These are phyloP conservation scores for Nigrospora sphaerica DNA, from an alignment of 2,329 filamentous ascomycete genomes.

Conservation along the genomic window DNA sequence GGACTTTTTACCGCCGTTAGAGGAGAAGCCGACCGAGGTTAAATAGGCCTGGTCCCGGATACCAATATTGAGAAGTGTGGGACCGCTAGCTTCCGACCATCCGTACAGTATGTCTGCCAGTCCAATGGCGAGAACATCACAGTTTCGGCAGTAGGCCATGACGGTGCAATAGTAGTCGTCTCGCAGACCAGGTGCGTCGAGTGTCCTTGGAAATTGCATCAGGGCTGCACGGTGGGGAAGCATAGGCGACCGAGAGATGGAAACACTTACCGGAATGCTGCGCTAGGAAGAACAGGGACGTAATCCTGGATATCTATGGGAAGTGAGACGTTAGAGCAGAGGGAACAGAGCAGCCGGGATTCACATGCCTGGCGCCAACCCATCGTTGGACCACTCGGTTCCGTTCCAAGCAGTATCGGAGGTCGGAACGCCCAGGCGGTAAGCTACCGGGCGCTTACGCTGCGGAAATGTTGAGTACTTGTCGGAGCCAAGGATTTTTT, in stretches of 20 bases:
- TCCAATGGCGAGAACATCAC: constrained; percentile 75
- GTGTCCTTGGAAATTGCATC: constrained; percentile 47
- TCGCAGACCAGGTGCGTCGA: constrained; percentile 82
- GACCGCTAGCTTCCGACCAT: constrained; percentile 74
- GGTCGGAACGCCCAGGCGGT: constrained; percentile 9
- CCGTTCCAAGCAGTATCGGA: constrained; percentile 35
- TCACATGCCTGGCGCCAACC: constrained; percentile 11
- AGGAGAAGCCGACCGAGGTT: constrained; percentile 88
- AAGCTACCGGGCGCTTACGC: constrained; percentile 19
- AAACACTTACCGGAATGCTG: constrained; percentile 66
- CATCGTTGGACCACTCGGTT: constrained; percentile 27
- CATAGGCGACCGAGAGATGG: background rate
- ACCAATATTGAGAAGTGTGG: constrained; percentile 45
- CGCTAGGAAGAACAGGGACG: constrained; percentile 50
- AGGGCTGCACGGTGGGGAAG: constrained; percentile 10
- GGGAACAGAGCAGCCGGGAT: background rate
- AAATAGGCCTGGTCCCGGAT: constrained; percentile 50
- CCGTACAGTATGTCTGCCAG: constrained; percentile 74
- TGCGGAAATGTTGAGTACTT: constrained; percentile 19
- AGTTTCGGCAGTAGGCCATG: constrained; percentile 73
- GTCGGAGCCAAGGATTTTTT: constrained; percentile 56
- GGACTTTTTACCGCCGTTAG: constrained; percentile 61
- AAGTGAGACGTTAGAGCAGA: constrained; percentile 4
- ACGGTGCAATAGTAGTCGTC: constrained; percentile 96
- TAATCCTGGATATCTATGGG: constrained; percentile 12